Percentiles rank a stretch among this genome's conserved stretches.
phyloP scores from a whole-genome alignment of 2,329 filamentous ascomycete genomes.

The Nemania diffusa region DNA sequence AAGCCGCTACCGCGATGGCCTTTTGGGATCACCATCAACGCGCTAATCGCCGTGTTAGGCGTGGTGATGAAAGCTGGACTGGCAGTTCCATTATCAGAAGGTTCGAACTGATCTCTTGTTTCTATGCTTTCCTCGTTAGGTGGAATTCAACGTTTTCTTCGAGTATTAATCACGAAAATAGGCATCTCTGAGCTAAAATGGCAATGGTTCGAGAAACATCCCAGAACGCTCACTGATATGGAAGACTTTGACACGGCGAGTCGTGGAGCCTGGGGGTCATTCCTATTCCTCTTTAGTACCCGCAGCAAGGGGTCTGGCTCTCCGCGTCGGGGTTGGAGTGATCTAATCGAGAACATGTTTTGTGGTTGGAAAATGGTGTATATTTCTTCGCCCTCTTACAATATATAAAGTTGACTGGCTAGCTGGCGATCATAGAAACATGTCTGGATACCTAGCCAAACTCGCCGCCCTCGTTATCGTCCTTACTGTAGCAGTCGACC shows the following conservation, averaged over 20 bases:
- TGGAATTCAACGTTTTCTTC: too few relatives aligned
- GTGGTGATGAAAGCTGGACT: constrained; percentile 29
- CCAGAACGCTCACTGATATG: neutral
- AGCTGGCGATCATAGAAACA: neutral
- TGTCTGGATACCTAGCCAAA: constrained; percentile 11
- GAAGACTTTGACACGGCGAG: constrained; percentile 8
- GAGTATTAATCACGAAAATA: too few relatives aligned
- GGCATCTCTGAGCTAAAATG: constrained; percentile 12
- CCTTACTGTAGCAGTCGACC: constrained; percentile 21
- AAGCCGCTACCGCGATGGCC: constrained; percentile 16
- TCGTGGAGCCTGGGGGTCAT: constrained; percentile 12
- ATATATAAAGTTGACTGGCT: neutral
- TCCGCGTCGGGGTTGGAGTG: too few relatives aligned
- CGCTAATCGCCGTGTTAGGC: constrained; percentile 25
- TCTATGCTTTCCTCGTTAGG: too few relatives aligned
- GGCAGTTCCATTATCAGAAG: constrained; percentile 22
- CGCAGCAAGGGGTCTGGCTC: too few relatives aligned
- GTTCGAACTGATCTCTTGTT: too few relatives aligned
- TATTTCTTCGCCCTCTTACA: too few relatives aligned
- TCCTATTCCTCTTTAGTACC: constrained; percentile 6
- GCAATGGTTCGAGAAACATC: constrained; percentile 1
- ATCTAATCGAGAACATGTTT: too few relatives aligned
- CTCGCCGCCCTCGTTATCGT: constrained; percentile 24
- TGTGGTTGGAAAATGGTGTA: too few relatives aligned
- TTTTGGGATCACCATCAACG: constrained; percentile 25